These are phyloP conservation scores for Chaetomium globosum DNA, from an alignment of 2,329 filamentous ascomycete species.

Conservation along the genomic window DNA sequence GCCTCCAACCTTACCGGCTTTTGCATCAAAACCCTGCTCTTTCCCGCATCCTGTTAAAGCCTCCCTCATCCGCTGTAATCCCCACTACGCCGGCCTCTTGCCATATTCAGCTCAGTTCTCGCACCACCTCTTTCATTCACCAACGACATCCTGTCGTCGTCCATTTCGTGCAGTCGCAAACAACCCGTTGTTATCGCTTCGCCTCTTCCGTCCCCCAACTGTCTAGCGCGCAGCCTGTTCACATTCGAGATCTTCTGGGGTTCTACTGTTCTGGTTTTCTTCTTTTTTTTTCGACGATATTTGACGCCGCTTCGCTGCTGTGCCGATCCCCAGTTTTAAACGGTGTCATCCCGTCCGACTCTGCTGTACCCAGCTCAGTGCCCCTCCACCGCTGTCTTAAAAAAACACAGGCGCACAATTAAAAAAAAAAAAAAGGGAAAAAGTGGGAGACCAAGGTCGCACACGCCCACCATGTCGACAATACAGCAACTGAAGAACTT, in stretches of 20 bases:
- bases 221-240: neutral
- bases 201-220: neutral
- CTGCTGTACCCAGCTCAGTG: neutral
- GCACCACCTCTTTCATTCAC: neutral
- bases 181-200: neutral
- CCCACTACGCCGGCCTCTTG: slow-evolving; percentile 2
- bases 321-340: slow-evolving; percentile 11
- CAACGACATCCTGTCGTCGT: neutral
- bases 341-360: neutral
- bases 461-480: slow-evolving; percentile 57
- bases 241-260: neutral
- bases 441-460: slow-evolving; percentile 8
- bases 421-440: neutral
- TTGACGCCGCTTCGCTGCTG: slow-evolving; percentile 11
- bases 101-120: neutral
- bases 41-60: slow-evolving; percentile 1
- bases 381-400: slow-evolving; percentile 6
- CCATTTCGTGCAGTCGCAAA: neutral
- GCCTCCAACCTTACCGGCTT: neutral
- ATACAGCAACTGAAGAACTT: slow-evolving; percentile 99
- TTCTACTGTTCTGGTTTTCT: neutral
- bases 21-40: slow-evolving; percentile 20
- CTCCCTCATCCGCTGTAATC: neutral
- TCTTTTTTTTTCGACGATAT: slow-evolving; percentile 4
- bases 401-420: neutral